Base-by-base conservation (phyloP, 352 stramenopile species). In the Pythium vanterpoolii region DNA sequence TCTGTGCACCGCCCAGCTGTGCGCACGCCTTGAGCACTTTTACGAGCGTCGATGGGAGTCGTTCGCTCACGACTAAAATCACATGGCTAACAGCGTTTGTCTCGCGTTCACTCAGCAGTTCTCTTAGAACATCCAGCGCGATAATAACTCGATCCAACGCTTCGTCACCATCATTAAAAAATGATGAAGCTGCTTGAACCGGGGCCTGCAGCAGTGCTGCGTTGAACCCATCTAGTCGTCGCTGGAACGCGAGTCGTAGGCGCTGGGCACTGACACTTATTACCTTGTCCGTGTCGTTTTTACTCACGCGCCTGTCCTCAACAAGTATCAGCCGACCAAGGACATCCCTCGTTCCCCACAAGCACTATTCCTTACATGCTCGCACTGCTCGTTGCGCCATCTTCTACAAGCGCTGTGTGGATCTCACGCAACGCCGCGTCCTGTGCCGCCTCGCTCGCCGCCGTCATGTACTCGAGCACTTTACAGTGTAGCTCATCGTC, bases 31-130 rank as follows among this genome's bases (percentile, higher is more conserved):
- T 83, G 21, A 80, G 51, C 18, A 80, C 49, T 49, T 85, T 83
- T 2, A 86, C 73, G 4, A 88, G 57, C 21, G 67, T 86, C 4
- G 74, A 85, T 7, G 76, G 76, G 1, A 86, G 67, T 24, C 74
- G 70, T 46, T 85, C 78, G 23, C 73, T 73, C 13, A 73, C 60
- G 11, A 77, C 74, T 8, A 86, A 40, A 4, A 83, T 49, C 19
- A 48, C 67, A 49, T 60, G 56, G 36, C 51, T 63, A 3, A 36
- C 28, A 16, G 46, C 62, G 61, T 68, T 79, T 23, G 56, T 46
- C 33, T 68, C 51, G 44, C 57, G 54, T 27, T 23, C 28, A 3
- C 52, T 31, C 39, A 83, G 30, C 2, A 84, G 28, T 33, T 42
- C 48, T 21, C 45, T 53, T 11, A 87, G 56, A 23, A 81, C 21